These are phyloP conservation scores for Phytophthora hybrid DNA, from an alignment of 352 stramenopile genomes.

Conservation along the genomic window DNA sequence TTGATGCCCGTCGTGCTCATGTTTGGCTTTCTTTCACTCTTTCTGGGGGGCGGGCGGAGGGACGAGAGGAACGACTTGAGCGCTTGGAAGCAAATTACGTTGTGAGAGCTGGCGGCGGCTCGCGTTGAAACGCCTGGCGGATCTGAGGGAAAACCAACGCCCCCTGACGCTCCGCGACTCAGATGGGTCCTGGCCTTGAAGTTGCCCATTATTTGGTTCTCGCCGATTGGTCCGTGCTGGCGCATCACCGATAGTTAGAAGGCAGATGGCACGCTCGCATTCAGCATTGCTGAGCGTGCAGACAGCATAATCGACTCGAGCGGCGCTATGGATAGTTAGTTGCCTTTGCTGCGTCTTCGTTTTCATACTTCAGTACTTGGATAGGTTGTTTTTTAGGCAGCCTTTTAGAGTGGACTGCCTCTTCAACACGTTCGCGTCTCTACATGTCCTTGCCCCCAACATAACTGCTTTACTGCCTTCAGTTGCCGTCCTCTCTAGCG, in stretches of 20 bases:
- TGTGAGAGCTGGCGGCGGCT: slow-evolving; percentile 29
- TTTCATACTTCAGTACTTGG: no score
- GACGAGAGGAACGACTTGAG: slow-evolving; percentile 36
- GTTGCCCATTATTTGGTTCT: slow-evolving; percentile 23
- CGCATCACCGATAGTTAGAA: slow-evolving; percentile 28
- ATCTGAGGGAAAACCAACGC: slow-evolving; percentile 28
- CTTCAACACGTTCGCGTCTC: neutral
- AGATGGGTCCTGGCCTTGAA: slow-evolving; percentile 32
- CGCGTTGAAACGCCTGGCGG: slow-evolving; percentile 17
- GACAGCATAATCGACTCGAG: neutral
- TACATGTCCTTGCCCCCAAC: neutral
- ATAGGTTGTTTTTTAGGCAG: neutral
- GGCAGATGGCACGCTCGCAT: slow-evolving; percentile 1
- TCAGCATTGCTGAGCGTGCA: neutral
- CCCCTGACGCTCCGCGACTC: slow-evolving; percentile 15
- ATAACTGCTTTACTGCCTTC: neutral
- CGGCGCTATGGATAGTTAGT: no score
- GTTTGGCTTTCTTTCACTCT: slow-evolving; percentile 11
- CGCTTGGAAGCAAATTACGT: slow-evolving; percentile 49
- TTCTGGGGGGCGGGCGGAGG: slow-evolving; percentile 2
- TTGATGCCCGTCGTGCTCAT: slow-evolving; percentile 31
- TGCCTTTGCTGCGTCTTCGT: no score
- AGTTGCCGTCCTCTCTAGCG: neutral
- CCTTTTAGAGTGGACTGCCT: neutral
- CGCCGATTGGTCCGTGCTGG: slow-evolving; percentile 50